A percentile compares a stretch with the other conserved stretches of the same genome.
Conservation (phyloP, 2,329 filamentous ascomycete genomes). For the Paracoccidioides lutzii region DNA sequence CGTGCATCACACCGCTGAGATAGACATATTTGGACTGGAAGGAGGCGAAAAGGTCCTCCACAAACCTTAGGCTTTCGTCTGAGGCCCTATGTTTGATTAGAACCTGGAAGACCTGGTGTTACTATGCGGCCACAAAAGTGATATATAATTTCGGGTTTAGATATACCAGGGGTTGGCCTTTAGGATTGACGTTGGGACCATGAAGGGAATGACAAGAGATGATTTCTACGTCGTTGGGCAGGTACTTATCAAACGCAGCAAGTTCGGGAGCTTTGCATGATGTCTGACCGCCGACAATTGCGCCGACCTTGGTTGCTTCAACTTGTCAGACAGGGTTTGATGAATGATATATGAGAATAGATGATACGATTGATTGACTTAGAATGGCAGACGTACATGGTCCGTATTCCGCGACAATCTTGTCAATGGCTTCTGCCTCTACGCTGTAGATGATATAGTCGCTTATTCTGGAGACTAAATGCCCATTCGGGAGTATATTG, state of each 20-base stretch:
- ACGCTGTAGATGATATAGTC: constrained; percentile 99
- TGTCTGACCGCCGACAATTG: constrained; percentile 93
- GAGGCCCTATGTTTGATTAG: constrained; percentile 87
- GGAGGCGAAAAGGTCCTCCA: constrained; percentile 69
- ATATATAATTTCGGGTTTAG: constrained; percentile 9
- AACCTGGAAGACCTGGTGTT: constrained; percentile 34
- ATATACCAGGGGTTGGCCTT: constrained; percentile 72
- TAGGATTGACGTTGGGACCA: constrained; percentile 77
- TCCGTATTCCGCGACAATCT: constrained; percentile 75
- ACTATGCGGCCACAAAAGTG: background rate
- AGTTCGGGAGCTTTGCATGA: constrained; percentile 98
- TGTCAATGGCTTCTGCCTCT: constrained; percentile 80
- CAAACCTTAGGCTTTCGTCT: constrained; percentile 59
- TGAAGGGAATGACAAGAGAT: constrained; percentile 94
- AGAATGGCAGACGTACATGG: constrained; percentile 56
- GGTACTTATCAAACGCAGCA: constrained; percentile 75
- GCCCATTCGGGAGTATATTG: constrained; percentile 84
- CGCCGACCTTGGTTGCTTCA: constrained; percentile 80
- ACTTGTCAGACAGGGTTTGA: constrained; percentile 7
- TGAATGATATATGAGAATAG: background rate
- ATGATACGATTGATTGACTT: constrained; percentile 1
- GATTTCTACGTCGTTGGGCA: constrained; percentile 81
- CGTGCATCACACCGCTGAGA: constrained; percentile 75
- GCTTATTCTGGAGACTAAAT: constrained; percentile 88
- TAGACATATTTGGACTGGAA: constrained; percentile 77